These are phyloP conservation scores for Fusarium guadeloupense DNA, from an alignment of 2,329 filamentous ascomycete species.

Conservation along the genomic window DNA sequence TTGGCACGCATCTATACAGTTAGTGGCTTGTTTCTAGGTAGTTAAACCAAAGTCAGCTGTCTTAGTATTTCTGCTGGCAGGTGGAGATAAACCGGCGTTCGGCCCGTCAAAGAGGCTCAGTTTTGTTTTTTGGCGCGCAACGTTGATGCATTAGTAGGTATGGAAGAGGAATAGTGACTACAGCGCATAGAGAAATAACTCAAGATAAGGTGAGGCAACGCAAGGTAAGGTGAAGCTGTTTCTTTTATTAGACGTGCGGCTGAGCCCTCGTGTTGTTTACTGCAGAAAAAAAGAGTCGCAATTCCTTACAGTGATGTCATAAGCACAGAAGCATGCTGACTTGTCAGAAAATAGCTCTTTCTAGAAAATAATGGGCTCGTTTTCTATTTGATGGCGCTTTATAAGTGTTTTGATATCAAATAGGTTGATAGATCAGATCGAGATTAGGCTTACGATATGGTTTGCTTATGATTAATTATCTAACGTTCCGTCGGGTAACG, in stretches of 20 bases:
- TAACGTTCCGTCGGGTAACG: too few species aligned
- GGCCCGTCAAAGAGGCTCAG: background rate
- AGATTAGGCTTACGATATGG: slow-evolving; percentile 6
- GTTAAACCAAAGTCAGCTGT: background rate
- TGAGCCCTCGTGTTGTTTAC: background rate
- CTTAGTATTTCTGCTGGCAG: background rate
- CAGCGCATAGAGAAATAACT: background rate
- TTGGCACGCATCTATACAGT: background rate
- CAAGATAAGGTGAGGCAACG: too few species aligned
- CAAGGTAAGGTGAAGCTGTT: background rate
- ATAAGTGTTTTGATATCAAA: slow-evolving; percentile 21
- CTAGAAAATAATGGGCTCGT: slow-evolving; percentile 4
- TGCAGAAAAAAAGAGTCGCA: background rate
- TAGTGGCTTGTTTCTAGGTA: background rate
- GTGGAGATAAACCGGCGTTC: background rate
- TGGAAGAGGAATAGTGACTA: background rate
- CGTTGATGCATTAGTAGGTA: background rate
- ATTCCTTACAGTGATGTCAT: slow-evolving; percentile 15
- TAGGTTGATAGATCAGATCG: slow-evolving; percentile 5
- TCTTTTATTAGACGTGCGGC: background rate
- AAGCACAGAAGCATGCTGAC: background rate
- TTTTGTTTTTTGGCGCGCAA: background rate
- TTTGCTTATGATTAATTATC: too few species aligned
- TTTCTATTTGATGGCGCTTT: slow-evolving; percentile 13
- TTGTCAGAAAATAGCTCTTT: background rate